phyloP scores from a whole-genome alignment of 495 filamentous ascomycete genomes.

The Umbilicaria muhlenbergii region DNA sequence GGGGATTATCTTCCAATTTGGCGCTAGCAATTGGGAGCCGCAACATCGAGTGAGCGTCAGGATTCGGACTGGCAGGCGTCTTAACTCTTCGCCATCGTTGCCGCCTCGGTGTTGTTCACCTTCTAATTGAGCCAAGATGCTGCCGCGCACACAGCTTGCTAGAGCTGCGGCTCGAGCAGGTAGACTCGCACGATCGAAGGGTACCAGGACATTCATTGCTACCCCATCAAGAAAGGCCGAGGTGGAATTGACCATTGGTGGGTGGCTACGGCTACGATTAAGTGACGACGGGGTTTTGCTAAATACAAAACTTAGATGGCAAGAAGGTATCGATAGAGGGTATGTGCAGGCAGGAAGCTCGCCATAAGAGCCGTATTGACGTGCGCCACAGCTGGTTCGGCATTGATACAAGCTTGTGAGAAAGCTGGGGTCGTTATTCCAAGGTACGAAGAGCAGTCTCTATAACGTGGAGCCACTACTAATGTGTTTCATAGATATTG shows the following conservation, averaged over 20 bases:
- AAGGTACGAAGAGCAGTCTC: slow-evolving; percentile 34
- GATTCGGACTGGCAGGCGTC: no score
- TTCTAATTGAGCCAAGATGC: slow-evolving; percentile 43
- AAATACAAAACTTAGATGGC: slow-evolving; percentile 44
- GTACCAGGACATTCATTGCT: slow-evolving; percentile 58
- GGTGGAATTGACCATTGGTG: slow-evolving; percentile 91
- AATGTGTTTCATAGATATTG: slow-evolving; percentile 64
- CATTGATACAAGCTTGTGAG: slow-evolving; percentile 96
- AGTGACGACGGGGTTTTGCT: no score
- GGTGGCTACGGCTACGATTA: slow-evolving; percentile 13
- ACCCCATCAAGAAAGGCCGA: slow-evolving; percentile 60
- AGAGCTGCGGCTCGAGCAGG: slow-evolving; percentile 72
- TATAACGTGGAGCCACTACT: slow-evolving; percentile 16
- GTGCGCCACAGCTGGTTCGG: slow-evolving; percentile 46
- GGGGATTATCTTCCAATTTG: no score
- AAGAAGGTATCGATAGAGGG: slow-evolving; percentile 94
- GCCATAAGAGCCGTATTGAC: slow-evolving; percentile 2
- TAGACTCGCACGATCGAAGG: slow-evolving; percentile 43
- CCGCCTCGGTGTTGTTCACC: not conserved
- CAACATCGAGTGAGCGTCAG: no score
- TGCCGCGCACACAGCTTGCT: slow-evolving; percentile 63
- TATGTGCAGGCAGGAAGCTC: slow-evolving; percentile 21
- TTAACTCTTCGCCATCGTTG: no score
- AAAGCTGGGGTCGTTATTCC: slow-evolving; percentile 87
- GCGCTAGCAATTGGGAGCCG: no score